phyloP scores from a whole-genome alignment of 371 early-diverging fungal species.

The Mucor sp. region DNA sequence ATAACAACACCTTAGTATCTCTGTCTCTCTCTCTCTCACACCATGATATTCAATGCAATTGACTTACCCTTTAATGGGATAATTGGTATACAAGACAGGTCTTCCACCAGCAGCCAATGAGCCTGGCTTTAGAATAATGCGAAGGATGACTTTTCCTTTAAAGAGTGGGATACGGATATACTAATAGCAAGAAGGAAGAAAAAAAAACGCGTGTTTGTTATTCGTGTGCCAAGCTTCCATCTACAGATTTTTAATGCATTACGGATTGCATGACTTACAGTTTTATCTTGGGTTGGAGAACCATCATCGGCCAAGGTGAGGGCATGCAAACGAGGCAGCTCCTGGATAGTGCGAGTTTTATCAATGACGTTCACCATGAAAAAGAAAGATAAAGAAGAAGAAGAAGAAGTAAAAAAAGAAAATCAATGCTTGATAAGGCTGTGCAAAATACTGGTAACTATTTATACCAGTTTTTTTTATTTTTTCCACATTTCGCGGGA shows the following conservation, averaged over 20 bases:
- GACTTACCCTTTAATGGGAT: conserved; percentile 73
- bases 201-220: conserved; percentile 6
- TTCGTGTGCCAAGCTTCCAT: conserved; percentile 6
- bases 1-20: background rate
- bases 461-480: background rate
- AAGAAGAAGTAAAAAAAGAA: background rate
- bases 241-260: background rate
- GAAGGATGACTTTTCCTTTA: conserved; percentile 64
- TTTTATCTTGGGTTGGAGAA: conserved; percentile 56
- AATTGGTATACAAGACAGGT: conserved; percentile 77
- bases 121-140: conserved; percentile 83
- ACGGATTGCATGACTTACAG: conserved; percentile 35
- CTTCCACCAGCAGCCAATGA: conserved; percentile 64
- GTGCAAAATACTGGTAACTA: background rate
- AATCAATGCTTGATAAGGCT: background rate
- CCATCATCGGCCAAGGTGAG: conserved; percentile 62
- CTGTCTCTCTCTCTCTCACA: background rate
- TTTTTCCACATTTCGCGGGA: background rate
- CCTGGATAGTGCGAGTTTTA: conserved; percentile 3
- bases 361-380: conserved; percentile 4
- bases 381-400: background rate
- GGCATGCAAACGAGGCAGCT: conserved; percentile 33
- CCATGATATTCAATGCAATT: background rate
- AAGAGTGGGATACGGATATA: conserved; percentile 84
- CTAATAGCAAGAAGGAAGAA: conserved; percentile 36